Base-by-base conservation (phyloP, 441 rosid species). In the Capsella rubella region DNA sequence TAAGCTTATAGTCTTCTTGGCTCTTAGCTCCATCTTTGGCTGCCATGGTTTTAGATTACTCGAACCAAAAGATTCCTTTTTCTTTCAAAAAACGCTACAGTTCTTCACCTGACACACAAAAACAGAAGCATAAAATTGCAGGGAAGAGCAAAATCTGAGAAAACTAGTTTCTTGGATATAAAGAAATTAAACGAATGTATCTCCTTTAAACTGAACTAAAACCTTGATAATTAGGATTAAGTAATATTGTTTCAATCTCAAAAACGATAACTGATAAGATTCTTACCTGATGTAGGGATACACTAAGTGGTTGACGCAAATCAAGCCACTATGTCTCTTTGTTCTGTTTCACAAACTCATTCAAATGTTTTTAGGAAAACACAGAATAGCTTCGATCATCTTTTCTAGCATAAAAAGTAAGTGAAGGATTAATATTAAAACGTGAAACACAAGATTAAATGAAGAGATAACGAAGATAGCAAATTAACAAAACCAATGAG, bases 1-100 rank as follows among this genome's bases (percentile, higher is more conserved):
- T 93, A 72, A 93, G 79, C 62, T 90, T 90, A 78, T 84, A 93
- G 56, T 93, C 98, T 66, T 93, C 96, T 81, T 85, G 84, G 66
- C 71, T 79, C 77, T 77, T 67, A 18, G 82, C 81, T 68, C 86
- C 84, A 55, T 79, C 80, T 67, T 71, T 49, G 0, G 88, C 87
- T 71, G 87, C 86, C 94, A 90, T 89, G 35, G 70, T 10, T 45
- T 62, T 69, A 55, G 47, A 29, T 49, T 57, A 49, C 49, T 46
- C 55, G 11, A 46, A 56, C 60, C 54, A 39, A 51, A 34, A 3
- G 2, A 5, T 21, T 57, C 4, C 45, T 8, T 31, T 39, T 9
- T 13, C 27, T 50, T 58, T 67, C 46, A 10, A 11, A n/a, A 55
- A 46, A 47, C 15, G 1, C 58, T 28, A 52, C 13, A 27, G n/a